These are phyloP conservation scores for Backusella macrospora DNA, from an alignment of 192 early-diverging fungal genomes.

Conservation along the genomic window DNA sequence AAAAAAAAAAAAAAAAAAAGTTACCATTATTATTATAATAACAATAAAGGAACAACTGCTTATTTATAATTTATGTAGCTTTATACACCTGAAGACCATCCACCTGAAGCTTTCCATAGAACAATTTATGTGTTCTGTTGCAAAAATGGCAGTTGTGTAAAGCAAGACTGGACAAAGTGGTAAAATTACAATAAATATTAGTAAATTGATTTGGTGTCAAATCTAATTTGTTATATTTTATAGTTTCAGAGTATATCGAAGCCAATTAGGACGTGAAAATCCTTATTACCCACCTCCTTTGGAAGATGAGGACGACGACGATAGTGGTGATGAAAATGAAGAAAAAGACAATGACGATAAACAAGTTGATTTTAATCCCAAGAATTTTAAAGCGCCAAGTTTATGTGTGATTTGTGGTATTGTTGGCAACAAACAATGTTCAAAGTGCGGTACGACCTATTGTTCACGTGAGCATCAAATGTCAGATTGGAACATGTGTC, in stretches of 20 bases:
- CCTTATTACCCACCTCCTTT: conserved; percentile 55
- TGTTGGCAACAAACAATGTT: conserved; percentile 75
- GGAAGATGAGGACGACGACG: conserved; percentile 40
- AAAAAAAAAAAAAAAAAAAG: conserved; percentile 17
- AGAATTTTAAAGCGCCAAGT: conserved; percentile 26
- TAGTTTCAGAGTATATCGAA: conserved; percentile 85
- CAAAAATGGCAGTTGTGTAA: conserved; percentile 83
- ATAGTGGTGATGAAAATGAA: conserved; percentile 40
- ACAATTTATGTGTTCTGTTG: conserved; percentile 93
- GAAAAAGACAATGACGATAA: conserved; percentile 43
- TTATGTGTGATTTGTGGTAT: conserved; percentile 75
- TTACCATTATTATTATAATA: no score
- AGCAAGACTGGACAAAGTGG: conserved; percentile 54
- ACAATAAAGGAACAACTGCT: no score
- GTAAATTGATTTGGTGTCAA: neutral
- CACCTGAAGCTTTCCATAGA: conserved; percentile 85
- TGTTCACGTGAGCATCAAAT: conserved; percentile 87
- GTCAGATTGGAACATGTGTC: conserved; percentile 77
- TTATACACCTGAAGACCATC: conserved; percentile 91
- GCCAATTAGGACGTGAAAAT: conserved; percentile 78
- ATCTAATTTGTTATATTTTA: neutral
- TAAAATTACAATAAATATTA: conserved; percentile 19
- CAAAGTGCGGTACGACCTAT: conserved; percentile 78
- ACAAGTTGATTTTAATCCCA: conserved; percentile 36
- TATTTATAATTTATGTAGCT: conserved; percentile 47